Evolutionary conservation across 164 flowering plant species (phyloP), one percentile per base, ranked within the genome.

Genomic region (Vitis labrusca): DNA sequence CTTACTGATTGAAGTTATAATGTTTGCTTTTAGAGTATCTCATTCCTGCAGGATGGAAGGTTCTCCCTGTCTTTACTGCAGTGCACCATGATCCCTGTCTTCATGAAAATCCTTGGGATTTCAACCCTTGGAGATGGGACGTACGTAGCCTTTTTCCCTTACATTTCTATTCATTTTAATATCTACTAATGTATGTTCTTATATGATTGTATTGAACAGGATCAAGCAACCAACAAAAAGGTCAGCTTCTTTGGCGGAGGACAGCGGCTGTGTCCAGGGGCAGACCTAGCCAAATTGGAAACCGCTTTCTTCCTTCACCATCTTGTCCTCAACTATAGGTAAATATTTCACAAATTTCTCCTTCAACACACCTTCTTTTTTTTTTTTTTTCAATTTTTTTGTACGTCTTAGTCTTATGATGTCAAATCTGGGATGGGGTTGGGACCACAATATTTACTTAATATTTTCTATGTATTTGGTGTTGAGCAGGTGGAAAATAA

Each of bases 11-110:
- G 44, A 2, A 37, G 44, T 37, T 37, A 6, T 6, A 32, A 32
- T 37, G 44, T 37, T 37, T 37, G 44, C n/a, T 57, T 72, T 63
- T 82, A 91, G 94, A 71, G 13, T 79, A 77, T 60, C 2, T 77
- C 62, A 88, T 92, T 66, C 97, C 97, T 0, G 72, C 83, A 3
- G 97, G 95, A 6, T 92, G 97, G 97, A 81, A 85, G 69, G 92
- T 90, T 48, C 81, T 90, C 66, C 97, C 97, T 0, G 49, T 92
- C 11, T 75, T 90, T 14, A 67, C 78, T 8, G 89, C 84, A 2
- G 63, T 64, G 9, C 87, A 92, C 72, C 76, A 88, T 47, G 91
- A 92, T 71, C 81, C 93, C 10, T 61, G 75, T 17, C 78, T 87
- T 37, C 97, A 92, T 74, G 74, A 86, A 58, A 80, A 86, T 76